Base-by-base conservation (phyloP, 2,329 filamentous ascomycete species). In the Cytospora chrysosperma region DNA sequence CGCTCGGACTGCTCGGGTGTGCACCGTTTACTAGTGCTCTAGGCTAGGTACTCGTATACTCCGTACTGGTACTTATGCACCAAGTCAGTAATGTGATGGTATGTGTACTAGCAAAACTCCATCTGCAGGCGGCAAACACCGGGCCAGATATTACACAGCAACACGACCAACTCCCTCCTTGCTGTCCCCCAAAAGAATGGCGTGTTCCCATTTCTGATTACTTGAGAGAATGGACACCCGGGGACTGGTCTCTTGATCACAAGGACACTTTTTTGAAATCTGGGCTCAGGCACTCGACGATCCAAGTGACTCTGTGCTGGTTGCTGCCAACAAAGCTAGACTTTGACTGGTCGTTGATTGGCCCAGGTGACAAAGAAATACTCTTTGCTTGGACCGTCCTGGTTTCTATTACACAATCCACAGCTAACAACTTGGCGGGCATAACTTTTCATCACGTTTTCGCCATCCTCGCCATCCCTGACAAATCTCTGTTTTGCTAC, bases 331-430 rank as follows among this genome's bases (percentile, higher is more conserved):
- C 59, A 43, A 61, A 55, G 59, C 59, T 61, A 55, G 59, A 43
- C 58, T 60, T 32, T 32, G 58, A 49, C 59, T 61, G 27, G 50
- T 59, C 32, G 49, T 37, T 34, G 28, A 52, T 30, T 53, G 32
- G 49, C 49, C 52, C 52, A 64, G 51, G 58, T 64, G 65, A 66
- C 65, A 66, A 66, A 66, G 65, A 64, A 60, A 59, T 59, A 64
- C 55, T 64, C 53, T 40, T 40, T 56, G 58, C 57, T 64, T 61
- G 59, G 62, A 56, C 56, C 56, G 30, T 49, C 37, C 28, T 49
- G 27, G 57, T 66, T 66, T 66, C 47, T 30, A 64, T 66, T 66
- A 66, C 65, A 58, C 62, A 66, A 66, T 66, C 62, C 65, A 54
- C 62, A 64, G 59, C 55, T 64, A 61, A 66, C 56, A 47, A 56